Conservation (phyloP, 495 filamentous ascomycete species). For the Xylaria palmicola region DNA sequence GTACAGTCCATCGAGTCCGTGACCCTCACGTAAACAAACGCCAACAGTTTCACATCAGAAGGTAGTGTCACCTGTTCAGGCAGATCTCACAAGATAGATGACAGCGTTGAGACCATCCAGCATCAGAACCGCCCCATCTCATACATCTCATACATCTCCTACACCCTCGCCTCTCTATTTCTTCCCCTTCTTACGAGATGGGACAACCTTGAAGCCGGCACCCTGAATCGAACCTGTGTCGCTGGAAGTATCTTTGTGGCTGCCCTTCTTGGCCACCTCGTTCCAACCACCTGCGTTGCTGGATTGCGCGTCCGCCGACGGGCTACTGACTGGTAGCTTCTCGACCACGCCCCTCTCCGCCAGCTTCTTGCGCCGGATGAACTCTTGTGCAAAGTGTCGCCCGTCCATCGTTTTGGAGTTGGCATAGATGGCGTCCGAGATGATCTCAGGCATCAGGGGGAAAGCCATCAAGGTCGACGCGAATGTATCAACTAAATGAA, state of each 20-base stretch:
- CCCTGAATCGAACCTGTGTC: constrained; percentile 54
- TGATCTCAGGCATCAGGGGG: constrained; percentile 73
- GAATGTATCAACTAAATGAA: constrained; percentile 71
- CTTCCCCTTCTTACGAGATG: constrained; percentile 91
- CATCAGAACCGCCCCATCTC: too few species aligned
- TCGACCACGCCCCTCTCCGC: constrained; percentile 85
- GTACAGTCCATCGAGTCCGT: too few species aligned
- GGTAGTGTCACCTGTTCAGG: neutral
- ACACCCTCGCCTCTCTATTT: constrained; percentile 38
- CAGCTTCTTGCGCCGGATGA: constrained; percentile 84
- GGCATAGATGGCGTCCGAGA: constrained; percentile 84
- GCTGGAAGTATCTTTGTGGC: constrained; percentile 41
- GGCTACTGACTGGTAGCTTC: constrained; percentile 49
- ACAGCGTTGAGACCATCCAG: too few species aligned
- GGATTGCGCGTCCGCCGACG: constrained; percentile 44
- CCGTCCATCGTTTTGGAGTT: constrained; percentile 84
- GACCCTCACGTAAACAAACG: too few species aligned
- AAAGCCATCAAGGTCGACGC: constrained; percentile 69
- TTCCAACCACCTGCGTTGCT: constrained; percentile 77
- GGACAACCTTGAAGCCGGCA: constrained; percentile 82
- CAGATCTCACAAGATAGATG: neutral
- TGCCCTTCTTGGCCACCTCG: constrained; percentile 92
- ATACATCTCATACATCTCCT: too few species aligned
- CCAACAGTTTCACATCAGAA: too few species aligned
- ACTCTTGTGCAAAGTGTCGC: constrained; percentile 91